A percentile compares a stretch with the other conserved stretches of the same genome.
phyloP scores from a whole-genome alignment of 768 basidiomycete species.

The Termitomyces sp. region DNA sequence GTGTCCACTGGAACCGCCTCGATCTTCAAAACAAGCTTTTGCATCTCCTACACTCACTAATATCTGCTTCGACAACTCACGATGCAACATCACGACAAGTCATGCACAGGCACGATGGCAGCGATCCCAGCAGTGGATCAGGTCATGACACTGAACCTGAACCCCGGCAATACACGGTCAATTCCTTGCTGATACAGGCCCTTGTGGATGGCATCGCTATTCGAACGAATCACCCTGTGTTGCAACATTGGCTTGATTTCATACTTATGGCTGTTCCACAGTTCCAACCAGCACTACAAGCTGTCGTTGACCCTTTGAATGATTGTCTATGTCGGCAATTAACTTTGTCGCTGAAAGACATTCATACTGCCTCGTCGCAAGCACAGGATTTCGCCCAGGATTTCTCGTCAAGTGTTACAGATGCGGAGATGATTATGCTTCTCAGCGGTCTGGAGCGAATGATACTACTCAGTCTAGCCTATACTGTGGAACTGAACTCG shows the following conservation, averaged over 20 bases:
- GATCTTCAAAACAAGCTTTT: constrained; percentile 93
- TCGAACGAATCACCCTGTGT: constrained; percentile 67
- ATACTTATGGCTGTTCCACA: constrained; percentile 87
- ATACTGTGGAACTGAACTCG: constrained; percentile 43
- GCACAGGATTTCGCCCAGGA: constrained; percentile 37
- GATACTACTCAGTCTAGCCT: constrained; percentile 67
- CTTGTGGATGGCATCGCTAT: constrained; percentile 77
- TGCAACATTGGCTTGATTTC: constrained; percentile 98
- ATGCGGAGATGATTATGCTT: constrained; percentile 82
- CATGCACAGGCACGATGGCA: constrained; percentile 26
- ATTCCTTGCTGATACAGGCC: constrained; percentile 72
- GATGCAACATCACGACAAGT: constrained; percentile 26
- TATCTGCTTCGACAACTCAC: constrained; percentile 55
- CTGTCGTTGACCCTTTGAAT: constrained; percentile 67
- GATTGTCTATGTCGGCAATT: constrained; percentile 80
- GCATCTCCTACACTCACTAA: constrained; percentile 83
- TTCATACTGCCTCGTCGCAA: constrained; percentile 38
- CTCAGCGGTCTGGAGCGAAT: constrained; percentile 83
- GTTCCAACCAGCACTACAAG: constrained; percentile 68
- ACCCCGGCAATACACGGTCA: constrained; percentile 44
- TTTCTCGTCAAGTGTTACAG: constrained; percentile 52
- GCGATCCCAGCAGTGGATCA: constrained; percentile 27
- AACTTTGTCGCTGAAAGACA: constrained; percentile 50
- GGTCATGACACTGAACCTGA: constrained; percentile 30
- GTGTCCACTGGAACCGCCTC: constrained; percentile 63